Conservation (phyloP, 2,329 filamentous ascomycete species). For the Dothideomycetes sp. region DNA sequence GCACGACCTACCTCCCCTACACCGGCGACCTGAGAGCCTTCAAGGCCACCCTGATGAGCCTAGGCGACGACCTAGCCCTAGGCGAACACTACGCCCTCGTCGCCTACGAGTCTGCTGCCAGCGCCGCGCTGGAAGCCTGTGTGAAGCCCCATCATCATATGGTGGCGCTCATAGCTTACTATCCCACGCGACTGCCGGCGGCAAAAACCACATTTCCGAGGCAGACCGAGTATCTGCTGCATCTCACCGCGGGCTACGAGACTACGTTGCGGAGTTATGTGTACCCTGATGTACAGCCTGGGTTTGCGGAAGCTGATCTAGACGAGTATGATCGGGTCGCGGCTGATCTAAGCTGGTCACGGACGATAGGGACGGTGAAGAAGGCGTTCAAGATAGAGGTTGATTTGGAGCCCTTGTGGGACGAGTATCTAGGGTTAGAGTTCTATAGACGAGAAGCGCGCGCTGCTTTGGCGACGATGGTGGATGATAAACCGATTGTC, state of each 20-base stretch:
- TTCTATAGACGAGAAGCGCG: not conserved
- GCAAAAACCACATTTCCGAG: constrained; percentile 27
- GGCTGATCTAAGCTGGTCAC: constrained; percentile 30
- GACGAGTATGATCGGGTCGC: constrained; percentile 29
- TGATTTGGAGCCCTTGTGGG: constrained; percentile 24
- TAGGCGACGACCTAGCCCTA: constrained; percentile 27
- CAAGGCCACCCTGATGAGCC: constrained; percentile 20
- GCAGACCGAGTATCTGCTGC: constrained; percentile 26
- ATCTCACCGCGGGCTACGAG: constrained; percentile 28
- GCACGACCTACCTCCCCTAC: constrained; percentile 26
- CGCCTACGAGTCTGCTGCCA: constrained; percentile 31
- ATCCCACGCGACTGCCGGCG: constrained; percentile 26
- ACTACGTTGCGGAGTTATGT: constrained; percentile 28
- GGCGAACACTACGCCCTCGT: constrained; percentile 20
- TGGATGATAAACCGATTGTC: constrained; percentile 17
- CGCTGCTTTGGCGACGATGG: constrained; percentile 10
- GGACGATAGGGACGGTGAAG: constrained; percentile 26
- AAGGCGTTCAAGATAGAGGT: constrained; percentile 18
- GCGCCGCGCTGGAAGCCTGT: constrained; percentile 26
- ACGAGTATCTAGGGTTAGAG: constrained; percentile 18
- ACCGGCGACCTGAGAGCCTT: constrained; percentile 19
- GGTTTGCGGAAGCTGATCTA: constrained; percentile 32
- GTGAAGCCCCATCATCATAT: constrained; percentile 29
- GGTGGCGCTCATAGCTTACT: constrained; percentile 31
- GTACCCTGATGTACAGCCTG: constrained; percentile 25